These are phyloP conservation scores for Cunninghamia lanceolata DNA, from an alignment of 75 land plant genomes.

Conservation along the genomic window DNA sequence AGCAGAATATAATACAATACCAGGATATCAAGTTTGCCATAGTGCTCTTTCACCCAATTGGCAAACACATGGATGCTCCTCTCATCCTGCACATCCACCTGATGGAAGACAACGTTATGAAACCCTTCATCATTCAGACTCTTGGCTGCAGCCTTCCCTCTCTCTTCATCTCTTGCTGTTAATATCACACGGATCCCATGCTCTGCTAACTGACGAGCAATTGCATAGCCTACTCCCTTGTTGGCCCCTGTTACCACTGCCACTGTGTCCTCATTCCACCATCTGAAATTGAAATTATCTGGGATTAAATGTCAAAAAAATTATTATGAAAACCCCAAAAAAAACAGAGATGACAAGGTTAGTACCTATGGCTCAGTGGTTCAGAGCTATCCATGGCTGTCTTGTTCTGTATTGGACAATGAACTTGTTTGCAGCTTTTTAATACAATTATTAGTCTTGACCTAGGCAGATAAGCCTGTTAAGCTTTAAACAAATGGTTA, in stretches of 20 bases:
- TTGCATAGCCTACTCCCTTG: constrained; percentile 58
- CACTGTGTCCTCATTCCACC: no score
- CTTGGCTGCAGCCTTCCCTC: constrained; percentile 36
- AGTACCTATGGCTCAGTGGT: no score
- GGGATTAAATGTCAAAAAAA: background rate
- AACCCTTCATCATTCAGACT: constrained; percentile 23
- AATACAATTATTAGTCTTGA: no score
- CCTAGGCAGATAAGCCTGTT: no score
- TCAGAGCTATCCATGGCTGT: no score
- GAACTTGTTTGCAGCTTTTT: no score
- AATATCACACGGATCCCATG: constrained; percentile 44
- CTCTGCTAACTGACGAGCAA: constrained; percentile 41
- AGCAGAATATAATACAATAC: constrained; percentile 9
- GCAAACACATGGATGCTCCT: constrained; percentile 30
- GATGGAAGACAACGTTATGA: constrained; percentile 43
- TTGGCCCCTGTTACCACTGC: constrained; percentile 45
- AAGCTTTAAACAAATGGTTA: no score
- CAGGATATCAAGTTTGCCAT: constrained; percentile 51
- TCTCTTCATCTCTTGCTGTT: constrained; percentile 50
- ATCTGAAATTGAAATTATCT: no score
- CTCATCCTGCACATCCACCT: constrained; percentile 43
- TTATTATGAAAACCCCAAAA: background rate
- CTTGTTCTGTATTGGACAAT: no score
- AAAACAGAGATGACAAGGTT: no score
- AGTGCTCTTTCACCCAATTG: constrained; percentile 30